These are phyloP conservation scores for Picochlorum sp. DNA, from an alignment of 139 green algal genomes.

Conservation along the genomic window DNA sequence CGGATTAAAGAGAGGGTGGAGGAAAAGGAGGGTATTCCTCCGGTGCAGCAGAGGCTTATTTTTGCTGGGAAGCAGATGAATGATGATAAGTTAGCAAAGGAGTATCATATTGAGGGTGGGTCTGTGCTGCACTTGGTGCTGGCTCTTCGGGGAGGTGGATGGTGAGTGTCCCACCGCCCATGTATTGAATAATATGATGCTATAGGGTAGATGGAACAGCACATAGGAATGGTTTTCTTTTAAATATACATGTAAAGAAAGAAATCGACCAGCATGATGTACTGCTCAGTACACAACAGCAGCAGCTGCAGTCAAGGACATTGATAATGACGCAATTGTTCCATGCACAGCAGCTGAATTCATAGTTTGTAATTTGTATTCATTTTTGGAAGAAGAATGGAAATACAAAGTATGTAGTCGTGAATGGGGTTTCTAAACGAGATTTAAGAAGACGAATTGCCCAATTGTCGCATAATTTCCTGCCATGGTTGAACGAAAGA, in stretches of 20 bases:
- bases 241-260: background rate
- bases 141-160: slow-evolving; percentile 26
- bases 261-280: no score
- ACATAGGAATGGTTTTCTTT: no score
- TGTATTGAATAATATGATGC: no score
- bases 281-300: no score
- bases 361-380: no score
- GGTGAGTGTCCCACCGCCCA: background rate
- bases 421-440: background rate
- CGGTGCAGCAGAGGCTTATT: slow-evolving; percentile 93
- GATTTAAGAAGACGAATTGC: background rate
- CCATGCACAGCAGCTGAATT: no score
- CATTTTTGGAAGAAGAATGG: no score
- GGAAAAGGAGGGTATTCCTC: slow-evolving; percentile 99
- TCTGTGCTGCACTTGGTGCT: slow-evolving; percentile 94
- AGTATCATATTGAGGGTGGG: slow-evolving; percentile 99
- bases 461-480: no score
- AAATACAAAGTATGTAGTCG: no score
- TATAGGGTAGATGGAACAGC: no score
- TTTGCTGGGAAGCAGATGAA: slow-evolving; percentile 99
- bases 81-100: slow-evolving; percentile 94
- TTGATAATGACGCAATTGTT: no score
- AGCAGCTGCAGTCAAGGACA: no score
- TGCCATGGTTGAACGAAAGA: slow-evolving; percentile 25
- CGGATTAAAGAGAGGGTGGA: slow-evolving; percentile 99